Conservation (phyloP, 805 yeast genomes). For the Candida stauntonica region DNA sequence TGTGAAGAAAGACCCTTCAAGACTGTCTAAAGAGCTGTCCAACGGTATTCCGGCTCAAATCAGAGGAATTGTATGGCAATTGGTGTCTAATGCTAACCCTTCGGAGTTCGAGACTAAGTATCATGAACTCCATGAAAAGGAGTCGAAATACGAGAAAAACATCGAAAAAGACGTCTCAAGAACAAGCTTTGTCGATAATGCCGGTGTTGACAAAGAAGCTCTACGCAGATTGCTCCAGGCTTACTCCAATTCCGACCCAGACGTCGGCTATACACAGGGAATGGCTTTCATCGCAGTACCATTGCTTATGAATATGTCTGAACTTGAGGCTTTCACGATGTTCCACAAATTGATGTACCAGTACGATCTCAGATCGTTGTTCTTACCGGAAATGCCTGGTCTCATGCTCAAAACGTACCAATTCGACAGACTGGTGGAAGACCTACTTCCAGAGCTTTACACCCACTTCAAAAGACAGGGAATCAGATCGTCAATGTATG, state of each 20-base stretch:
- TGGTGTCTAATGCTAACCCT: conserved; percentile 72
- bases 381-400: conserved; percentile 91
- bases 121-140: conserved; percentile 42
- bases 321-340: conserved; percentile 80
- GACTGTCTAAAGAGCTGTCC: conserved; percentile 56
- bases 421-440: conserved; percentile 84
- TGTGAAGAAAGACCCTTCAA: conserved; percentile 56
- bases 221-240: conserved; percentile 75
- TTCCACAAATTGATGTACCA: conserved; percentile 78
- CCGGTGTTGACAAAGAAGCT: conserved; percentile 54
- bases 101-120: conserved; percentile 35
- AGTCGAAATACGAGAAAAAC: conserved; percentile 64
- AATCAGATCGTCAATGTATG: conserved; percentile 89
- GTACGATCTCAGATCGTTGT: conserved; percentile 75
- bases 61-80: conserved; percentile 91
- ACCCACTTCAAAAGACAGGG: conserved; percentile 83
- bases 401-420: conserved; percentile 80
- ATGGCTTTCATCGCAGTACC: conserved; percentile 94
- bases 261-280: conserved; percentile 97
- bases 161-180: conserved; percentile 81
- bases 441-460: conserved; percentile 62
- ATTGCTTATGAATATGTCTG: conserved; percentile 71
- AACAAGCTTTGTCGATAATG: conserved; percentile 68
- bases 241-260: conserved; percentile 81
- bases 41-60: conserved; percentile 81